These are phyloP conservation scores for Heterobasidion occidentale DNA, from an alignment of 1,284 basidiomycete species.

Conservation along the genomic window DNA sequence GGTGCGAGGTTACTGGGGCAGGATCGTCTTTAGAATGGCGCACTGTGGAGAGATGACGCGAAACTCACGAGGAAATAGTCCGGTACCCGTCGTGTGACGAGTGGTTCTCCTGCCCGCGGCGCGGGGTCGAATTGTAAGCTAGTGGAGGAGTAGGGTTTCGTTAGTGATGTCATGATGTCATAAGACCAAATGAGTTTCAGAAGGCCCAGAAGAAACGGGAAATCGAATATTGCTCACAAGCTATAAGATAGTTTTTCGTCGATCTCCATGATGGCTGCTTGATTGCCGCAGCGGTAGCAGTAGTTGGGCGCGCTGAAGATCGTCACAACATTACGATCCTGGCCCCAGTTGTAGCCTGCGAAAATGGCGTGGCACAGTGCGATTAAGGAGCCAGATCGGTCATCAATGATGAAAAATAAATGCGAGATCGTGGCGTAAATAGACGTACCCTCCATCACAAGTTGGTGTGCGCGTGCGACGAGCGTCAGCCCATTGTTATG, in stretches of 20 bases:
- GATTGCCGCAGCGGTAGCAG: slow-evolving; percentile 99
- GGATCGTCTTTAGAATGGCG: not conserved
- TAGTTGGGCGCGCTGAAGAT: slow-evolving; percentile 99
- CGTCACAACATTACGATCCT: slow-evolving; percentile 99
- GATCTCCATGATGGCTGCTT: slow-evolving; percentile 99
- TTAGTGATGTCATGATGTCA: not conserved
- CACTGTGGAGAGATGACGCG: slow-evolving; percentile 15
- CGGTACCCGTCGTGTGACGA: slow-evolving; percentile 96
- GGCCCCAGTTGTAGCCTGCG: slow-evolving; percentile 90
- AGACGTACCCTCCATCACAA: slow-evolving; percentile 92
- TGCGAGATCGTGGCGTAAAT: slow-evolving; percentile 2
- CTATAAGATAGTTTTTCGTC: slow-evolving; percentile 97
- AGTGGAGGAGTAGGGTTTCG: slow-evolving; percentile 2
- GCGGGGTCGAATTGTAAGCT: slow-evolving; percentile 99
- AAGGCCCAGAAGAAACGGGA: slow-evolving; percentile 3
- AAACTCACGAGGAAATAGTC: slow-evolving; percentile 89
- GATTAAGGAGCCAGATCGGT: not conserved
- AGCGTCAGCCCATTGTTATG: slow-evolving; percentile 98
- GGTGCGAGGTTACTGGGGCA: slow-evolving; percentile 9
- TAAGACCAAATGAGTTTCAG: slow-evolving; percentile 2
- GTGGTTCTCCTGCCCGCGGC: slow-evolving; percentile 94
- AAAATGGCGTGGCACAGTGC: not conserved
- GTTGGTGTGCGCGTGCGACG: slow-evolving; percentile 91
- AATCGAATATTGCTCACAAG: slow-evolving; percentile 50
- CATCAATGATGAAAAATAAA: not conserved